phyloP scores from a whole-genome alignment of 2,329 filamentous ascomycete genomes.

The Albophoma yamanashiensis region DNA sequence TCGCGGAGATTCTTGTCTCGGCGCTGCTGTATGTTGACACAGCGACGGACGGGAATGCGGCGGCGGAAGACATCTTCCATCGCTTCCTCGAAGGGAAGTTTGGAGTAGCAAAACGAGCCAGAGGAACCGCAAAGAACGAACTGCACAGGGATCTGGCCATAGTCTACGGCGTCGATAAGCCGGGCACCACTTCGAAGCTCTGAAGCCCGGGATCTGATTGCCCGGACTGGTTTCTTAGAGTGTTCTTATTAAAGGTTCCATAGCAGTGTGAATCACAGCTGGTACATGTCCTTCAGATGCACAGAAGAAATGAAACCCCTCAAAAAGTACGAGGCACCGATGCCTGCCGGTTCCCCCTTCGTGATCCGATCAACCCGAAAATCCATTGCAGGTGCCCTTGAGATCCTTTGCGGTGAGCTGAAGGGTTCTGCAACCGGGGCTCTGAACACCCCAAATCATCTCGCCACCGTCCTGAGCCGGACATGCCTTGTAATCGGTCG shows the following conservation, averaged over 20 bases:
- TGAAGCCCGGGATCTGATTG: constrained; percentile 5
- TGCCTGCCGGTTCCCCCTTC: not conserved
- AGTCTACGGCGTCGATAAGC: constrained; percentile 21
- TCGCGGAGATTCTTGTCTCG: constrained; percentile 32
- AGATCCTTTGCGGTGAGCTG: constrained; percentile 14
- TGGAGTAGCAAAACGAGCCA: constrained; percentile 7
- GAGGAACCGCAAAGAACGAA: constrained; percentile 11
- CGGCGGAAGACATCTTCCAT: constrained; percentile 26
- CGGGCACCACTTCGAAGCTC: constrained; percentile 10
- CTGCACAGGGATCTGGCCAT: constrained; percentile 21
- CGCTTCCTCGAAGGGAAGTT: constrained; percentile 25
- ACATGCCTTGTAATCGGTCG: constrained; percentile 14
- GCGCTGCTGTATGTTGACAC: constrained; percentile 32
- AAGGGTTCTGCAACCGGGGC: constrained; percentile 12
- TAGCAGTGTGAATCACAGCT: not conserved
- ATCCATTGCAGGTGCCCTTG: constrained; percentile 12
- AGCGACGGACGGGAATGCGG: constrained; percentile 21
- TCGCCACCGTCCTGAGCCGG: constrained; percentile 10
- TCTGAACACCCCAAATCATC: constrained; percentile 11
- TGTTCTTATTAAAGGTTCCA: not conserved
- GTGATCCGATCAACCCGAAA: not conserved
- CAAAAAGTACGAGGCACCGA: not conserved
- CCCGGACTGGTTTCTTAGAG: not conserved
- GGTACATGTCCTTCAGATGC: not conserved
- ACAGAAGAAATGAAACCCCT: not conserved